phyloP scores from a whole-genome alignment of 768 basidiomycete species.

The Trametes villosa region DNA sequence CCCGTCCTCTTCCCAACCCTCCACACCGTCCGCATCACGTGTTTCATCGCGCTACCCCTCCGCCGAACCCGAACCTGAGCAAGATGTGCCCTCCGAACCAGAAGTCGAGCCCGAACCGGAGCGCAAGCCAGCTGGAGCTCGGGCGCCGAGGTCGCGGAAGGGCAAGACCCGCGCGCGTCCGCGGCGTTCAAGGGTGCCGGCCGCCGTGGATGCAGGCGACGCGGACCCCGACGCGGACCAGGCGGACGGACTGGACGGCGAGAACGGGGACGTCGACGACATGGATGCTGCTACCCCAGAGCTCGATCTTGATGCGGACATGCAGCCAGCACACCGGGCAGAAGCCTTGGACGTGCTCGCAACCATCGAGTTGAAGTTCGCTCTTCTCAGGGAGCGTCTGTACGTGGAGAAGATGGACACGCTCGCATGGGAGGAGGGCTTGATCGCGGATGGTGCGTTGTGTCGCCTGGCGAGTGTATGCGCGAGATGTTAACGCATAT shows the following conservation, averaged over 20 bases:
- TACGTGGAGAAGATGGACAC: slow-evolving; percentile 96
- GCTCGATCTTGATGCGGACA: slow-evolving; percentile 60
- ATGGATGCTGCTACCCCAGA: slow-evolving; percentile 48
- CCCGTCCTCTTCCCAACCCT: slow-evolving; percentile 40
- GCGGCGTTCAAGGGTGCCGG: slow-evolving; percentile 20
- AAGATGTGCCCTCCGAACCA: slow-evolving; percentile 25
- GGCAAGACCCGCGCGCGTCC: slow-evolving; percentile 16
- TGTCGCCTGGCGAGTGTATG: slow-evolving; percentile 1
- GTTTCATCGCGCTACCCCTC: slow-evolving; percentile 48
- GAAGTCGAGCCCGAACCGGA: slow-evolving; percentile 27
- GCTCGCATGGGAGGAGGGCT: slow-evolving; percentile 83
- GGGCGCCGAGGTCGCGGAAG: slow-evolving; percentile 20
- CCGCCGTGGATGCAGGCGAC: slow-evolving; percentile 24
- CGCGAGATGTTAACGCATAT: not conserved
- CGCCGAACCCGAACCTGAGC: slow-evolving; percentile 36
- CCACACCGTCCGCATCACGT: slow-evolving; percentile 41
- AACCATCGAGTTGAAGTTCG: slow-evolving; percentile 91
- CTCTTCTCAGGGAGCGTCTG: slow-evolving; percentile 79
- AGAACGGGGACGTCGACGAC: slow-evolving; percentile 42
- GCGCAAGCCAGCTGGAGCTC: slow-evolving; percentile 16
- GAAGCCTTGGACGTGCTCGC: slow-evolving; percentile 90
- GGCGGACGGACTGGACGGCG: slow-evolving; percentile 32
- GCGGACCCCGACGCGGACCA: slow-evolving; percentile 37
- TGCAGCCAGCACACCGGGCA: slow-evolving; percentile 80
- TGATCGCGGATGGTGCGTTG: slow-evolving; percentile 73